Evolutionary conservation across 345 rosid species (phyloP).

Genomic region (Euphorbia pulcherrima): DNA sequence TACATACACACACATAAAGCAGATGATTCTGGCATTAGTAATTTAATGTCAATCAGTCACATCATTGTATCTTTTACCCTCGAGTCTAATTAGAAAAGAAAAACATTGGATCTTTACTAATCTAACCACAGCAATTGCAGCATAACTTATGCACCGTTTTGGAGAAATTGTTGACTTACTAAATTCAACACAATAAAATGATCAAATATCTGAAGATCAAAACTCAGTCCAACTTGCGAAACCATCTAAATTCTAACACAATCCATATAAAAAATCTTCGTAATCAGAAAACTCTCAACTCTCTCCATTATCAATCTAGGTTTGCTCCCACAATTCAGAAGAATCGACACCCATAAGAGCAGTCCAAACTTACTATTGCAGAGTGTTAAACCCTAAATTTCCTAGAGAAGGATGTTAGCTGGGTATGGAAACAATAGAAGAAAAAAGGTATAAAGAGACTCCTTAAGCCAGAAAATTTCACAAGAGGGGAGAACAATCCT

Average conservation of each 20-base stretch:
- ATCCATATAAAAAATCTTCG: background rate
- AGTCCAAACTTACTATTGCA: background rate
- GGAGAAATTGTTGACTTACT: background rate
- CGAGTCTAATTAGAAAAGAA: too few species aligned
- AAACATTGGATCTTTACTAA: background rate
- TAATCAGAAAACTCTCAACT: background rate
- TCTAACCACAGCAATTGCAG: background rate
- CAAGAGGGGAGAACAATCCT: slow-evolving; percentile 2
- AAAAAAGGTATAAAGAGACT: background rate
- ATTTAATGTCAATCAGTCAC: too few species aligned
- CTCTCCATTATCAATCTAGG: background rate
- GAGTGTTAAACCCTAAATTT: background rate
- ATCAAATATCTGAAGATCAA: background rate
- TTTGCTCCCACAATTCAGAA: background rate
- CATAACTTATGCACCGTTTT: background rate
- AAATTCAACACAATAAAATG: background rate
- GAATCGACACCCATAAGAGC: background rate
- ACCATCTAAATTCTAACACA: background rate
- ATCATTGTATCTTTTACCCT: background rate
- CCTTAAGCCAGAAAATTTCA: background rate
- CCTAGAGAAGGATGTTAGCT: background rate
- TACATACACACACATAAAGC: too few species aligned
- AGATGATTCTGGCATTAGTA: background rate
- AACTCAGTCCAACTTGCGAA: background rate
- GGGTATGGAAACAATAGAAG: background rate